Evolutionary conservation across 139 green algal species (phyloP), one percentile per base, ranked within the genome.

Genomic region (Auxenochlorella pyrenoidosa): DNA sequence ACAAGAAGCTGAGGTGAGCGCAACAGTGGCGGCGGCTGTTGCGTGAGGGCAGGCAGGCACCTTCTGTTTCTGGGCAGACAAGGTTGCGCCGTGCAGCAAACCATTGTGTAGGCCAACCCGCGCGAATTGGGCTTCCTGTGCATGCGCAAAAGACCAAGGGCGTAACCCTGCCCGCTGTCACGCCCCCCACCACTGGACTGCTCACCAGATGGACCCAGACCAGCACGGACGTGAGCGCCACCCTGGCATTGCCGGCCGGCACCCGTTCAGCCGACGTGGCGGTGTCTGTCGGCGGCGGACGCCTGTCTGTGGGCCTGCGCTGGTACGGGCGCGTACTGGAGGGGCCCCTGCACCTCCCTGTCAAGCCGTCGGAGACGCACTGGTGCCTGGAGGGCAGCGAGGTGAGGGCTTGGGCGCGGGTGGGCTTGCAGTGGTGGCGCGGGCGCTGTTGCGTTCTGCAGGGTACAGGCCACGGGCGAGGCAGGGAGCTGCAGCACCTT

Each of bases 291-390:
- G 51, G 68, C 3, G 70, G 88, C 2, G 22, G 87, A 6, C 88
- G 82, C 22, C 75, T 96, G 34, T 59, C 86, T 0, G 87, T 96
- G 36, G 47, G 71, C 32, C 92, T 96, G 32, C 78, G 81, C 36
- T 96, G 94, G 94, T 91, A 87, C 36, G 94, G 94, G 30, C 83
- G 91, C 0, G 88, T 97, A 73, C 28, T 96, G 68, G 94, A 95
- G 40, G 94, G 93, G 2, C 83, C 84, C 24, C 89, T 96, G 66
- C 66, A 86, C 16, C 47, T 87, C 18, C 36, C 75, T 0, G 88
- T 93, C 5, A 94, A 93, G 44, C 43, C 87, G 30, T 44, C 3
- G 0, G 94, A 97, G 58, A 79, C 87, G 21, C 38, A 88, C 28
- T 97, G 94, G 94, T 88, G 88, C 41, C 59, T 97, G n/a, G 93